Conservation (phyloP, 768 basidiomycete species). For the Macrolepiota fuliginosa region DNA sequence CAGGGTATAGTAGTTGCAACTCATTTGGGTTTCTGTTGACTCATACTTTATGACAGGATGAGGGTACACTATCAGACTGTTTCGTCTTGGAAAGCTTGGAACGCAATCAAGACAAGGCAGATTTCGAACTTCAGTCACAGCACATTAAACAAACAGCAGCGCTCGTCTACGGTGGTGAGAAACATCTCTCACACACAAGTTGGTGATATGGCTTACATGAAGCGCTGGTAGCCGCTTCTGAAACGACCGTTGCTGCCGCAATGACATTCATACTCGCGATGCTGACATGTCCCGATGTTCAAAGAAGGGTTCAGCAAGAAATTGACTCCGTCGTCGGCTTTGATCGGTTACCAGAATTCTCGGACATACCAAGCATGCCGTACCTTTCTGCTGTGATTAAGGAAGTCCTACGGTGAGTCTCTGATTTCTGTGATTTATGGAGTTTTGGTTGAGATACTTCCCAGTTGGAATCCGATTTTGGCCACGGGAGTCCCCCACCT, state of each 20-base stretch:
- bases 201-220: too few relatives aligned
- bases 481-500: background rate
- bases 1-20: too few relatives aligned
- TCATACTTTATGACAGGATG: too few relatives aligned
- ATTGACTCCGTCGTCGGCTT: constrained; percentile 19
- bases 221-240: too few relatives aligned
- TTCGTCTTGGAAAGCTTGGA: too few relatives aligned
- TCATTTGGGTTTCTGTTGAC: too few relatives aligned
- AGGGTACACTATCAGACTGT: too few relatives aligned
- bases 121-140: too few relatives aligned
- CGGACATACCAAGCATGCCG: constrained; percentile 14
- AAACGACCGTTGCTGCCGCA: background rate
- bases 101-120: too few relatives aligned
- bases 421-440: background rate
- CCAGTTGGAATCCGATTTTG: background rate
- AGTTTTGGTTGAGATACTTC: background rate
- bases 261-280: constrained; percentile 8
- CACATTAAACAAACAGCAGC: too few relatives aligned
- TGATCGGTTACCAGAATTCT: constrained; percentile 20
- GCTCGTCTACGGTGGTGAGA: too few relatives aligned
- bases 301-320: constrained; percentile 19
- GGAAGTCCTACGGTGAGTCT: constrained; percentile 17
- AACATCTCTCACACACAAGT: too few relatives aligned
- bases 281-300: constrained; percentile 13
- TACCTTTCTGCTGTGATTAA: constrained; percentile 19